Evolutionary conservation across 805 yeast species (phyloP), one percentile per base, ranked within the genome.

Genomic region (Myxozyma udenii): DNA sequence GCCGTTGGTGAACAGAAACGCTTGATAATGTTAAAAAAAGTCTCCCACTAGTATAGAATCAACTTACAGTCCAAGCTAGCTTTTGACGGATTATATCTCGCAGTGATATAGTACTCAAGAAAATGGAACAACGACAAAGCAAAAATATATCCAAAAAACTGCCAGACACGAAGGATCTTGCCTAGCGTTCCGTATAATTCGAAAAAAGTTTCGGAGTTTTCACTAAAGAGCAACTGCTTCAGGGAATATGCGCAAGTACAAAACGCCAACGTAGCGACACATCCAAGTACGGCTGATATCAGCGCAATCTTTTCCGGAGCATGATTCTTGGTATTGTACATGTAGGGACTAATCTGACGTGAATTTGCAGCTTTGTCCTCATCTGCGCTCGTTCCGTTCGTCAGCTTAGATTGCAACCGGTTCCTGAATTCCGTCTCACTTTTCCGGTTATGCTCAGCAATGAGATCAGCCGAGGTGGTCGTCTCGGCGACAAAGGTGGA

Each of bases 51-150:
- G 11, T 6, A 32, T 9, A 22, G 11, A 28, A 28, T 28, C 14
- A 28, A 48, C 61, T 41, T 57, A 61, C 64, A 88, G 60, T 85
- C 88, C 49, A 76, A 76, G 38, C 80, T 81, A 1, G 84, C 84
- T 62, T 83, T 81, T 3, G 73, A 66, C 2, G 81, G 74, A 63
- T 91, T 89, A 69, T 74, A 88, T 46, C 72, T 70, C 0, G 95
- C 89, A 0, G 98, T 93, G 36, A 81, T 77, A 62, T 77, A 79
- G 66, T 83, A 93, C 69, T 93, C 98, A 19, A 87, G 65, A 61
- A 86, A 78, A 66, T 93, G 98, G 69, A 91, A 93, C 0, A 75
- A 24, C 2, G 84, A 66, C 7, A 86, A 64, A 0, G 78, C 66
- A 9, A 75, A 66, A 7, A 84, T 51, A 65, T 85, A 88, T 0